Evolutionary conservation across 2,329 filamentous ascomycete species (phyloP).

Genomic region (Alternaria viburni): DNA sequence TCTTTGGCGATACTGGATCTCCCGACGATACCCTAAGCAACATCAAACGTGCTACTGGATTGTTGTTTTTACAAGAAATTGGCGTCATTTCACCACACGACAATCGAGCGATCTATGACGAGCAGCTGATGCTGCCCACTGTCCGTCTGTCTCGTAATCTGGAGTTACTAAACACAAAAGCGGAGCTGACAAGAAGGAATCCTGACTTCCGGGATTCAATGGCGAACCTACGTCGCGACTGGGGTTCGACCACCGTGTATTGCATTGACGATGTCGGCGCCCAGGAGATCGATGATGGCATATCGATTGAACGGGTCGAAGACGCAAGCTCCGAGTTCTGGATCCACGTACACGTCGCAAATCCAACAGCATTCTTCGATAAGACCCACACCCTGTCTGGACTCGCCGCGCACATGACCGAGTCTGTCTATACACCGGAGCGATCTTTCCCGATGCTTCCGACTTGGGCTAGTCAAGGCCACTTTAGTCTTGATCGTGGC

Average conservation of each 20-base stretch:
- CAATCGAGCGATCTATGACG: slow-evolving; percentile 67
- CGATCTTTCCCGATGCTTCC: slow-evolving; percentile 64
- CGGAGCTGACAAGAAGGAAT: slow-evolving; percentile 27
- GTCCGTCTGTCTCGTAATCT: slow-evolving; percentile 53
- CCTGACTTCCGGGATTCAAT: slow-evolving; percentile 60
- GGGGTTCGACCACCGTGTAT: slow-evolving; percentile 66
- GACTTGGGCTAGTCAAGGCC: slow-evolving; percentile 52
- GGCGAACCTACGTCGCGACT: slow-evolving; percentile 64
- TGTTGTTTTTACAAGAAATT: slow-evolving; percentile 76
- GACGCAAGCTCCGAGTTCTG: slow-evolving; percentile 64
- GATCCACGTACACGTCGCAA: slow-evolving; percentile 80
- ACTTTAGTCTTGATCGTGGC: slow-evolving; percentile 61
- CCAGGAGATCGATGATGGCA: slow-evolving; percentile 77
- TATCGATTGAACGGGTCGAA: slow-evolving; percentile 70
- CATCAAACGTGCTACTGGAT: slow-evolving; percentile 53
- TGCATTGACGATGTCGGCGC: slow-evolving; percentile 74
- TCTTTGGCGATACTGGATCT: slow-evolving; percentile 24
- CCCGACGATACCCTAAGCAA: neutral
- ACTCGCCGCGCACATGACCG: slow-evolving; percentile 65
- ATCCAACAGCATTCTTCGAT: slow-evolving; percentile 73
- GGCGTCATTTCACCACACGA: slow-evolving; percentile 75
- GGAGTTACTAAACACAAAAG: slow-evolving; percentile 49
- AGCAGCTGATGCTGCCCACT: slow-evolving; percentile 59
- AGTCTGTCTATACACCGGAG: slow-evolving; percentile 65
- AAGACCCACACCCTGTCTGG: slow-evolving; percentile 64